A percentile compares a stretch with the other conserved stretches of the same genome.
Evolutionary conservation across 2,329 filamentous ascomycete species (phyloP).

Genomic region (Trichoderma polysporum): DNA sequence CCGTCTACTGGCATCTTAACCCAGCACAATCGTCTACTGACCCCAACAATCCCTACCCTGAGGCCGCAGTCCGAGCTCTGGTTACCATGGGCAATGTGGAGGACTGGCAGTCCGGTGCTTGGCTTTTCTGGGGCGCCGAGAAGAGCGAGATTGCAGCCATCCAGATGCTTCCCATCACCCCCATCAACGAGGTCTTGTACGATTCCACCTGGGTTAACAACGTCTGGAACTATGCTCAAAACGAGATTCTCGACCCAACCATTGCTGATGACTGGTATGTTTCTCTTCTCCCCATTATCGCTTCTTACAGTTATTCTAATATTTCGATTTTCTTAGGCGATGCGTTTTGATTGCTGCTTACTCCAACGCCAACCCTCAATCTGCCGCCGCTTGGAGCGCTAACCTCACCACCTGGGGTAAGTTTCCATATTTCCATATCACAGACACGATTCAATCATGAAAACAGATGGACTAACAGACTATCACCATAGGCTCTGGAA

Average conservation of each 20-base stretch:
- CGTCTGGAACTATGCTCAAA: slow-evolving; percentile 27
- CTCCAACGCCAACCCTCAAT: slow-evolving; percentile 27
- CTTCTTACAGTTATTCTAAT: neutral
- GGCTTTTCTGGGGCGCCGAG: slow-evolving; percentile 23
- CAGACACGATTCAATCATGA: too few relatives aligned
- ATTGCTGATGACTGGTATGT: slow-evolving; percentile 27
- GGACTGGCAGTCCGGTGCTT: slow-evolving; percentile 29
- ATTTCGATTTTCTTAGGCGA: slow-evolving; percentile 20
- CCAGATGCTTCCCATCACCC: slow-evolving; percentile 20
- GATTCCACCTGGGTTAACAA: slow-evolving; percentile 28
- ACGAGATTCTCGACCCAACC: slow-evolving; percentile 25
- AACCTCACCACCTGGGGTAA: slow-evolving; percentile 28
- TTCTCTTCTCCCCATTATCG: neutral
- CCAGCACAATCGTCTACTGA: slow-evolving; percentile 23
- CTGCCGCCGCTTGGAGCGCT: slow-evolving; percentile 26
- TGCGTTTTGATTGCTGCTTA: slow-evolving; percentile 28
- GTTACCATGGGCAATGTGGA: slow-evolving; percentile 28
- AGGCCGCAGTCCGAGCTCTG: slow-evolving; percentile 23
- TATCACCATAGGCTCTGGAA: slow-evolving; percentile 23
- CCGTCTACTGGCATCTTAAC: slow-evolving; percentile 30
- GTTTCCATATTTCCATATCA: neutral
- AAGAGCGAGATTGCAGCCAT: slow-evolving; percentile 22
- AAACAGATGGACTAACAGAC: neutral
- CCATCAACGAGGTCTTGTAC: slow-evolving; percentile 24
- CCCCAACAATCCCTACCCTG: slow-evolving; percentile 29